Conservation (phyloP, 495 filamentous ascomycete species). For the Penicillium nucicola region DNA sequence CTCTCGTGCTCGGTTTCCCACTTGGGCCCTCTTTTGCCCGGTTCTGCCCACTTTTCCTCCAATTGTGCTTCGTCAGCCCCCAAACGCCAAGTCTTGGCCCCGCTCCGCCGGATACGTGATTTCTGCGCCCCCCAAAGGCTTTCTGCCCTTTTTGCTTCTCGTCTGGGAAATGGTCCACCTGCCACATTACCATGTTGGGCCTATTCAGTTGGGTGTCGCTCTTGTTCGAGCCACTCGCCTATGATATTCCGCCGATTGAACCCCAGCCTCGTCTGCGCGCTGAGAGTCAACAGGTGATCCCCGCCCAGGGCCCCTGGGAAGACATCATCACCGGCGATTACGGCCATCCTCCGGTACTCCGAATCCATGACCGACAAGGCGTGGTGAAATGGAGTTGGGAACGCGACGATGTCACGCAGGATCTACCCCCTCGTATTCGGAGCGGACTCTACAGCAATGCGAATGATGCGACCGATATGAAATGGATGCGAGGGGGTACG, state of each 20-base stretch:
- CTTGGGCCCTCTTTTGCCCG: too few relatives aligned
- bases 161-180: too few relatives aligned
- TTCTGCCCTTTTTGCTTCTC: too few relatives aligned
- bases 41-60: neutral
- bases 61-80: neutral
- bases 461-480: slow-evolving; percentile 31
- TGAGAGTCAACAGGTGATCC: slow-evolving; percentile 1
- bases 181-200: slow-evolving; percentile 14
- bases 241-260: slow-evolving; percentile 15
- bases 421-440: slow-evolving; percentile 12
- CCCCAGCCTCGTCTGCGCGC: slow-evolving; percentile 19
- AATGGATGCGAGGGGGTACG: slow-evolving; percentile 22
- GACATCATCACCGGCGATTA: slow-evolving; percentile 30
- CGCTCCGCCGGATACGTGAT: slow-evolving; percentile 1
- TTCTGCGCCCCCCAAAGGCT: neutral
- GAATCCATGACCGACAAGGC: slow-evolving; percentile 24
- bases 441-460: slow-evolving; percentile 17
- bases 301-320: slow-evolving; percentile 13
- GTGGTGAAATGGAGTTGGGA: slow-evolving; percentile 25
- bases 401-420: slow-evolving; percentile 21
- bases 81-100: neutral
- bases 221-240: slow-evolving; percentile 16
- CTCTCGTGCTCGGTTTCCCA: too few relatives aligned
- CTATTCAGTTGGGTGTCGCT: slow-evolving; percentile 15
- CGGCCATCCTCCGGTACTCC: slow-evolving; percentile 18